These are phyloP conservation scores for Testicularia cyperi DNA, from an alignment of 1,284 basidiomycete genomes.

Conservation along the genomic window DNA sequence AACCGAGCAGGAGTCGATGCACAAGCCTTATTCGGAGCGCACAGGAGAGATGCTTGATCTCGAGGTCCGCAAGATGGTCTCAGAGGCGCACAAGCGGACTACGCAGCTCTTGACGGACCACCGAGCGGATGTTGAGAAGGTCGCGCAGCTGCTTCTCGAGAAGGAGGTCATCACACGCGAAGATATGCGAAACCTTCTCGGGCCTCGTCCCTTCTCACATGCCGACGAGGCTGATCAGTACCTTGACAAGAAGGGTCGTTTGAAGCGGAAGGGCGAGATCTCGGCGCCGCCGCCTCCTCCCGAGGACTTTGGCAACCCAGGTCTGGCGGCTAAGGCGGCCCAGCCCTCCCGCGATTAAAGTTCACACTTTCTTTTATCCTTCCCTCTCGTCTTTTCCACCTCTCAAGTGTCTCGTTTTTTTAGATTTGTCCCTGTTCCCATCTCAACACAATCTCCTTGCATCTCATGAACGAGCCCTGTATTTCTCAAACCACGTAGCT, in stretches of 20 bases:
- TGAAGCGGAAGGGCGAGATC: conserved; percentile 47
- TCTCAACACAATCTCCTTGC: too few relatives aligned
- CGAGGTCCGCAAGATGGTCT: conserved; percentile 91
- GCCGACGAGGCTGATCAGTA: conserved; percentile 65
- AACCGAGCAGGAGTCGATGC: conserved; percentile 82
- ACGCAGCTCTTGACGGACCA: conserved; percentile 79
- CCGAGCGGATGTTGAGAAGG: conserved; percentile 86
- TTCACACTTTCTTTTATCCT: too few relatives aligned
- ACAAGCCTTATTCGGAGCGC: conserved; percentile 96
- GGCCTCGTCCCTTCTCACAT: conserved; percentile 77
- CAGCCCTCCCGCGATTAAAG: too few relatives aligned
- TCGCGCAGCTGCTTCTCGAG: conserved; percentile 82
- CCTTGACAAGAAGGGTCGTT: conserved; percentile 54
- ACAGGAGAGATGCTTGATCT: conserved; percentile 89
- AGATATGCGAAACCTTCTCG: conserved; percentile 83
- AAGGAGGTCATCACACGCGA: conserved; percentile 94
- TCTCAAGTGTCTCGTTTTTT: too few relatives aligned
- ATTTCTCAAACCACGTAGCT: too few relatives aligned
- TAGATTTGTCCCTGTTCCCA: too few relatives aligned
- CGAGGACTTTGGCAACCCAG: conserved; percentile 42
- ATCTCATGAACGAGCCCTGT: too few relatives aligned
- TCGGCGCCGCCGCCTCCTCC: conserved; percentile 54
- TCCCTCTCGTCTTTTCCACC: too few relatives aligned
- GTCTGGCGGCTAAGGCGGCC: conserved; percentile 31
- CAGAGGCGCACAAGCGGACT: conserved; percentile 81